A percentile compares a stretch with the other conserved stretches of the same genome.
Evolutionary conservation across 2,329 filamentous ascomycete species (phyloP).

Genomic region (Fusarium duplospermum): DNA sequence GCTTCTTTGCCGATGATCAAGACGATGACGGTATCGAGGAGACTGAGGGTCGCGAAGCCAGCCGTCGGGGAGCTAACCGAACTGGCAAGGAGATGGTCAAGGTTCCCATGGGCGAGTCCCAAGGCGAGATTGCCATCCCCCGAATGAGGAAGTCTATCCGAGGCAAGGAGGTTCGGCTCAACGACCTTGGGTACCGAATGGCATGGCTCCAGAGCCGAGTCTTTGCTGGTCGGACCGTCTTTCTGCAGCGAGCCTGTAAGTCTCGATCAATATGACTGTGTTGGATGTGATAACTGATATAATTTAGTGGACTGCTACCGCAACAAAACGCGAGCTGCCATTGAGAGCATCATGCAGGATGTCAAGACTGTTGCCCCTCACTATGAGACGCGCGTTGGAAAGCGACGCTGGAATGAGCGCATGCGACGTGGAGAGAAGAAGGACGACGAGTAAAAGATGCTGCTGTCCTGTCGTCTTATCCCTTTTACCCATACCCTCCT

Average conservation of each 20-base stretch:
- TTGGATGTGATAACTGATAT: constrained; percentile 19
- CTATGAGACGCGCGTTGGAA: constrained; percentile 89
- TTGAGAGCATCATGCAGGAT: constrained; percentile 82
- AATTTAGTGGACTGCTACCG: constrained; percentile 88
- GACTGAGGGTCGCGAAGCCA: constrained; percentile 59
- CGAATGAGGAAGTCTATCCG: constrained; percentile 76
- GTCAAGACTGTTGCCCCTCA: constrained; percentile 80
- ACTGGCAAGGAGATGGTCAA: constrained; percentile 60
- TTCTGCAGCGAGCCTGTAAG: constrained; percentile 91
- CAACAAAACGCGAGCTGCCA: constrained; percentile 87
- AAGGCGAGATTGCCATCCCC: constrained; percentile 80
- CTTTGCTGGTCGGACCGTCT: constrained; percentile 87
- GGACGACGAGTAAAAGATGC: constrained; percentile 42
- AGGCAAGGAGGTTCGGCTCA: constrained; percentile 87
- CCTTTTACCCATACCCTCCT: constrained; percentile 6
- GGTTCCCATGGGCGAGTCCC: constrained; percentile 75
- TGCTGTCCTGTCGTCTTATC: background rate
- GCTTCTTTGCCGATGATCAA: constrained; percentile 77
- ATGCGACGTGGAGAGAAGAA: constrained; percentile 53
- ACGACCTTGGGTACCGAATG: constrained; percentile 94
- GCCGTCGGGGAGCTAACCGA: constrained; percentile 50
- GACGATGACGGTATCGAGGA: constrained; percentile 67
- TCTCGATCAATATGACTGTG: constrained; percentile 43
- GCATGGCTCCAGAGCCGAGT: constrained; percentile 95
- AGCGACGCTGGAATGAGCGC: constrained; percentile 77